Evolutionary conservation across 768 basidiomycete genomes (phyloP).

Genomic region (Leccinum ochraceum): DNA sequence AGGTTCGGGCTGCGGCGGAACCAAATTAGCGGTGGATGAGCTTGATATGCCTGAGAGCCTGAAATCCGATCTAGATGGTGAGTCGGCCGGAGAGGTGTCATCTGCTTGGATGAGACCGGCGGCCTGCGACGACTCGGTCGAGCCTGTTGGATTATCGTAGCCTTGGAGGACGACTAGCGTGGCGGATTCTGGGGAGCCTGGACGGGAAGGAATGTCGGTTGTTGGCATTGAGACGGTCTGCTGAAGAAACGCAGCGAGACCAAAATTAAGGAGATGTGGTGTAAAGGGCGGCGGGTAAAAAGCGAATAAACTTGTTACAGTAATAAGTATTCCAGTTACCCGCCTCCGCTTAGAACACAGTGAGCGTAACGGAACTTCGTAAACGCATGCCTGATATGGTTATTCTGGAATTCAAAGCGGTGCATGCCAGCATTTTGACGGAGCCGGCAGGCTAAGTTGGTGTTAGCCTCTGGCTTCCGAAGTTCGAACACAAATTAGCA

Average conservation of each 20-base stretch:
- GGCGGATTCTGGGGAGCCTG: slow-evolving; percentile 30
- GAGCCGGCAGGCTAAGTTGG: not conserved
- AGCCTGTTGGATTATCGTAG: slow-evolving; percentile 18
- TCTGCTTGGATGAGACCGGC: slow-evolving; percentile 6
- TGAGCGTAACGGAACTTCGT: slow-evolving; percentile 28
- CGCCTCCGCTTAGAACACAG: slow-evolving; percentile 16
- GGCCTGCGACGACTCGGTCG: not conserved
- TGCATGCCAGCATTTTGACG: not conserved
- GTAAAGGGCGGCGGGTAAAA: slow-evolving; percentile 17
- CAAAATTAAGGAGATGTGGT: slow-evolving; percentile 2
- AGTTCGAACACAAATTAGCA: no score
- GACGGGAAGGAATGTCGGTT: slow-evolving; percentile 8
- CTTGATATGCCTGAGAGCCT: slow-evolving; percentile 27
- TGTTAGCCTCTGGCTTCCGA: no score
- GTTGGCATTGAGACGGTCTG: slow-evolving; percentile 13
- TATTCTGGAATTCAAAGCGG: slow-evolving; percentile 5
- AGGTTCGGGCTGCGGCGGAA: slow-evolving; percentile 19
- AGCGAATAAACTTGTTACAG: slow-evolving; percentile 11
- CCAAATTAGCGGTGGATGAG: slow-evolving; percentile 24
- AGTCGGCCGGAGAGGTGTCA: slow-evolving; percentile 9
- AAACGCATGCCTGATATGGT: slow-evolving; percentile 32
- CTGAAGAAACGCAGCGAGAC: slow-evolving; percentile 4
- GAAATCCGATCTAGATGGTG: slow-evolving; percentile 23
- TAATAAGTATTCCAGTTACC: not conserved
- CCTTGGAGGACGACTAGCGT: slow-evolving; percentile 30